Base-by-base conservation (phyloP, 2,329 filamentous ascomycete genomes). In the Leptographium radiaticola region DNA sequence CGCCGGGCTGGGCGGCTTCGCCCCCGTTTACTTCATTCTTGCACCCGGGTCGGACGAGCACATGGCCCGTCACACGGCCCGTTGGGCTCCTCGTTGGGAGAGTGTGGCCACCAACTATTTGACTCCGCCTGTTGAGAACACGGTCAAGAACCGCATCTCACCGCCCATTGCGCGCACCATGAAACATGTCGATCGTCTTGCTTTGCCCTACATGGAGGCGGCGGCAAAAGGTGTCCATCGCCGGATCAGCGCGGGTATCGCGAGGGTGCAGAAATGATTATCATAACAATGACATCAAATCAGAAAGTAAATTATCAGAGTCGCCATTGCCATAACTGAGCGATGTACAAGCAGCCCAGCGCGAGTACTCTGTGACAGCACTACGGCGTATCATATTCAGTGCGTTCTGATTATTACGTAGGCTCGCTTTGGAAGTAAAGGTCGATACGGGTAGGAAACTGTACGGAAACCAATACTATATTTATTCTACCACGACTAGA, bases 11-110 rank as follows among this genome's bases (percentile, higher is more conserved):
- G 71, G 67, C 48, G 75, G 71, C 59, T 71, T 81, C 53, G 72
- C 76, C 1, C 78, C 78, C 33, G 71, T 81, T 61, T 80, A 79
- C 68, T 70, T 80, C 61, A 69, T 79, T 62, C 69, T 78, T 55
- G 49, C 53, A 0, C 78, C 77, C 31, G 75, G 76, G 39, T 75
- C 75, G 55, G 73, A 79, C 59, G 75, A 80, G 64, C 71, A 72
- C 45, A 63, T 81, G 39, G 72, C 75, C 53, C 66, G 67, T 30
- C 76, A 79, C 64, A 81, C 78, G 4, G 68, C 70, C 55, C 73
- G 75, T 61, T 81, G 78, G 78, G 78, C 77, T 5, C 76, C 77
- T 18, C 73, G 75, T 54, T 81, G 78, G 78, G 77, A 81, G 66
- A 70, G 71, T 52, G 79, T 78, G 65, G 73, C 80, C 62, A 72